phyloP scores from a whole-genome alignment of 495 filamentous ascomycete species.

The Pseudomonodictys pantanalensis region DNA sequence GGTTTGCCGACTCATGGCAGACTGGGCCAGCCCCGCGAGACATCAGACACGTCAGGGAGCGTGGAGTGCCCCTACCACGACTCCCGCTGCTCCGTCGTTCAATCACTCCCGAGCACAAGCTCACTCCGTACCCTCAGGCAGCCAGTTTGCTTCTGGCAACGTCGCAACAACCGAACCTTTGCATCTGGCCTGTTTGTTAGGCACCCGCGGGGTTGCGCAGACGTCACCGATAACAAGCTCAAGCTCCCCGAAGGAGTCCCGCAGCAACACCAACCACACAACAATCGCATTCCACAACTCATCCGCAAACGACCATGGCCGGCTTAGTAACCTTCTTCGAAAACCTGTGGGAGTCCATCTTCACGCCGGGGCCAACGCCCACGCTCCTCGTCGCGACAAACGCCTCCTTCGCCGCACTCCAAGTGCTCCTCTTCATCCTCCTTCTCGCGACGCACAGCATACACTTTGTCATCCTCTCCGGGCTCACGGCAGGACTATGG shows the following conservation, averaged over 20 bases:
- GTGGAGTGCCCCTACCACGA: not conserved
- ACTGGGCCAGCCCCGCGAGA: constrained; percentile 24
- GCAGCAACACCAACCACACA: not conserved
- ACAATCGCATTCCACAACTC: not conserved
- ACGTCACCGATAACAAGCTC: constrained; percentile 26
- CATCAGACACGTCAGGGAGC: constrained; percentile 22
- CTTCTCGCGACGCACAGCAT: constrained; percentile 79
- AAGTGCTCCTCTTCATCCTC: constrained; percentile 70
- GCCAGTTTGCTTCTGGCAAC: constrained; percentile 8
- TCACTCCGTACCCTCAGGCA: not conserved
- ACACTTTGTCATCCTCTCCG: constrained; percentile 80
- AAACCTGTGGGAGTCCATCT: constrained; percentile 86
- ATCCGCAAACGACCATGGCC: constrained; percentile 1
- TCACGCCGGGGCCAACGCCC: constrained; percentile 83
- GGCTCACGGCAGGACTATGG: constrained; percentile 80
- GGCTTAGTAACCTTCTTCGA: constrained; percentile 77
- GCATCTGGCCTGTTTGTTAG: constrained; percentile 22
- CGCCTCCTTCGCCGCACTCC: constrained; percentile 78
- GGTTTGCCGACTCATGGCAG: not conserved
- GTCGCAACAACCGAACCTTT: constrained; percentile 6
- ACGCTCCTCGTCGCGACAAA: constrained; percentile 90
- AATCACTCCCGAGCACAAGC: not conserved
- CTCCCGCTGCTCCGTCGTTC: constrained; percentile 3
- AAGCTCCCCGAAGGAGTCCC: not conserved
- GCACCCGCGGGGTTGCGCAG: constrained; percentile 12